Evolutionary conservation across 257 asterid species (phyloP).

Genomic region (Solanum commersonii): DNA sequence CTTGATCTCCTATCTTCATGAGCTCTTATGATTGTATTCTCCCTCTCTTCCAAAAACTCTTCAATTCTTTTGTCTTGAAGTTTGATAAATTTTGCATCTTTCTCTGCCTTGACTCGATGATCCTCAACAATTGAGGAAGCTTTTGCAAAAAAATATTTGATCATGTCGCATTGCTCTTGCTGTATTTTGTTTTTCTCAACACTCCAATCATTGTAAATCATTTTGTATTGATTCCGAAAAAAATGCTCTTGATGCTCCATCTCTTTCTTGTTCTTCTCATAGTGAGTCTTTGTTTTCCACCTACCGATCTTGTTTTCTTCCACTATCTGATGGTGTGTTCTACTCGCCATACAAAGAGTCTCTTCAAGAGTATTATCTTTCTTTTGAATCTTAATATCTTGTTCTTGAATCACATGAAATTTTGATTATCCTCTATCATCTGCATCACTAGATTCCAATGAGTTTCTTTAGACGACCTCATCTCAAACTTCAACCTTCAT

Average conservation of each 20-base stretch:
- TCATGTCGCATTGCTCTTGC: background rate
- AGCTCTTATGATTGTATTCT: background rate
- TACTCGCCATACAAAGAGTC: background rate
- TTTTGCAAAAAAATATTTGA: background rate
- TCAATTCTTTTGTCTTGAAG: background rate
- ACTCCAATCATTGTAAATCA: background rate
- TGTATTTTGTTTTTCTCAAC: background rate
- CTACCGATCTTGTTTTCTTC: background rate
- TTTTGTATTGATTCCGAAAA: no score
- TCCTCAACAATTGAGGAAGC: background rate
- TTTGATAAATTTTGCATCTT: background rate
- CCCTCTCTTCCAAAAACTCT: background rate
- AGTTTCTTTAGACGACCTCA: background rate
- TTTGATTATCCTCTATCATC: background rate
- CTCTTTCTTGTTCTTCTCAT: background rate
- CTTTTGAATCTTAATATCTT: background rate
- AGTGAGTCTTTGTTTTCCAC: background rate
- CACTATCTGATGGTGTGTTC: background rate
- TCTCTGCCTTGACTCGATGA: background rate
- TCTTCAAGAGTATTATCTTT: background rate
- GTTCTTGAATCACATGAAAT: slow-evolving; percentile 1
- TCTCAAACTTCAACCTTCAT: background rate
- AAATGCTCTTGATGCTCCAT: background rate
- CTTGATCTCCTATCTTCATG: background rate
- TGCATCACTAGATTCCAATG: background rate